Percentiles rank a stretch among this genome's conserved stretches.
Conservation (phyloP, 805 yeast genomes). For the Torulaspora gathmanii region DNA sequence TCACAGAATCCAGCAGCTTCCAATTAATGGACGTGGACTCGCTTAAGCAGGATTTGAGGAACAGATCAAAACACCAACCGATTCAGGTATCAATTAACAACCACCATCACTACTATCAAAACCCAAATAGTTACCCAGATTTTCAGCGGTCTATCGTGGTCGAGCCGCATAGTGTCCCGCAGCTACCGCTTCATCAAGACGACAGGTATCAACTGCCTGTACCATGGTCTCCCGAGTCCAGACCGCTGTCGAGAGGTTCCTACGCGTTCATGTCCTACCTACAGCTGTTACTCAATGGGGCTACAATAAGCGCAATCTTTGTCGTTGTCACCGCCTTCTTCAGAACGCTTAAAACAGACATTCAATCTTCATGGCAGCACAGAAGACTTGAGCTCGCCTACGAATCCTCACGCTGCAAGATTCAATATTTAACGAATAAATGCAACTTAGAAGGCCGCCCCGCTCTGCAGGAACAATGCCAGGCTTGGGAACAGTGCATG, state of each 20-base stretch:
- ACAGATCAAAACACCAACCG: conserved; percentile 17
- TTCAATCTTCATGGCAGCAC: conserved; percentile 46
- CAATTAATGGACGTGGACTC: conserved; percentile 5
- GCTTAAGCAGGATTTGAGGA: conserved; percentile 17
- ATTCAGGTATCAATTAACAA: conserved; percentile 31
- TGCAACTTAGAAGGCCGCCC: conserved; percentile 54
- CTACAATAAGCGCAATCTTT: conserved; percentile 43
- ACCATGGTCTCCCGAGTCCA: conserved; percentile 53
- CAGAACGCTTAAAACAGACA: conserved; percentile 50
- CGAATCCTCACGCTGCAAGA: conserved; percentile 52
- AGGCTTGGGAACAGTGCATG: conserved; percentile 65
- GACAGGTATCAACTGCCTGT: conserved; percentile 43
- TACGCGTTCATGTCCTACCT: conserved; percentile 58
- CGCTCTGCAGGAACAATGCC: conserved; percentile 53
- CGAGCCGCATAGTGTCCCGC: not conserved
- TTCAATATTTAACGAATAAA: conserved; percentile 48
- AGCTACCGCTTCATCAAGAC: conserved; percentile 17
- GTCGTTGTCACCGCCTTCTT: conserved; percentile 44
- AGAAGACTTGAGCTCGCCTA: conserved; percentile 42
- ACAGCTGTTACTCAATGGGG: conserved; percentile 50
- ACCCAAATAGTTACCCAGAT: conserved; percentile 3
- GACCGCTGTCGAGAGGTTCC: conserved; percentile 50
- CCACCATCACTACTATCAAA: conserved; percentile 23
- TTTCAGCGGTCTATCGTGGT: not conserved
- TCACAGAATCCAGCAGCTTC: not conserved